These are phyloP conservation scores for Pestalotiopsis sp. DNA, from an alignment of 2,329 filamentous ascomycete genomes.

Conservation along the genomic window DNA sequence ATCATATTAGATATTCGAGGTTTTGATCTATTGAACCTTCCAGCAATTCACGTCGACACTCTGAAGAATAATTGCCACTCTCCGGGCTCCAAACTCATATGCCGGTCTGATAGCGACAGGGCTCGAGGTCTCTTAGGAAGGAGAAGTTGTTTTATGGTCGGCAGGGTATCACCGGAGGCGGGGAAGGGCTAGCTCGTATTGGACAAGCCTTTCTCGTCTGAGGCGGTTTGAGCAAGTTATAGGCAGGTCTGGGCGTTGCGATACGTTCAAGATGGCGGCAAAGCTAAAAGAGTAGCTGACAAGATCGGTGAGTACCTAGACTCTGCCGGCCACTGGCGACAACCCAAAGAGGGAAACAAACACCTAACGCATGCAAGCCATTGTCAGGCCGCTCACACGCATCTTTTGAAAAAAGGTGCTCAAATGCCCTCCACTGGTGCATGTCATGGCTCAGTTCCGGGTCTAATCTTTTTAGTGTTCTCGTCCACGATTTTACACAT, in stretches of 20 bases:
- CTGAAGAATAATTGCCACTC: neutral
- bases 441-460: neutral
- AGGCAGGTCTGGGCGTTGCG: conserved; percentile 20
- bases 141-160: conserved; percentile 12
- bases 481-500: no score
- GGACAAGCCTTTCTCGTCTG: conserved; percentile 26
- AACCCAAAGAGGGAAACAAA: neutral
- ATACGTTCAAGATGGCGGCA: neutral
- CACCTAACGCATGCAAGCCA: neutral
- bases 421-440: neutral
- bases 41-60: no score
- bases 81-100: neutral
- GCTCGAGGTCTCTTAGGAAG: conserved; percentile 5
- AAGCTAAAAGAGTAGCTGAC: neutral
- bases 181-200: conserved; percentile 18
- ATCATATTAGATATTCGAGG: no score
- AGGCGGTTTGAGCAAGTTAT: conserved; percentile 55
- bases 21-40: no score
- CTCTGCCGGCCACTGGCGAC: neutral
- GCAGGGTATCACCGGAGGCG: neutral
- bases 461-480: neutral
- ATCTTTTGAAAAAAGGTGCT: neutral
- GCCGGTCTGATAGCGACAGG: neutral
- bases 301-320: neutral
- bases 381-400: neutral